Evolutionary conservation across 192 early-diverging fungal species (phyloP).

Genomic region (Anaeromyces robustus): DNA sequence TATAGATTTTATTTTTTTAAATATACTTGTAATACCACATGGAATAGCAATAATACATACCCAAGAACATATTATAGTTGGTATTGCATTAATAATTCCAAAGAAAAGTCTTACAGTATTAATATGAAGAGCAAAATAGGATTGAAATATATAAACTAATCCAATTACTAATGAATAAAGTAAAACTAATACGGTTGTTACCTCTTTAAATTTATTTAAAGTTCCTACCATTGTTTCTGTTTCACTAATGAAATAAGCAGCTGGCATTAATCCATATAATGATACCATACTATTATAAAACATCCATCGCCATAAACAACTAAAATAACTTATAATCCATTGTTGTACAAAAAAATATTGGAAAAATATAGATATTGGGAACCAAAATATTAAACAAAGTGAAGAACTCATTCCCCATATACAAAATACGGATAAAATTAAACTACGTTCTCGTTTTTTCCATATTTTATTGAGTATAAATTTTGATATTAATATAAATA

Average conservation of each 20-base stretch:
- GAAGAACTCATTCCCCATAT: neutral
- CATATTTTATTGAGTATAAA: neutral
- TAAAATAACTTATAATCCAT: neutral
- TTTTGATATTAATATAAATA: neutral
- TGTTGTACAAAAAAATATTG: neutral
- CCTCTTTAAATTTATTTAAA: neutral
- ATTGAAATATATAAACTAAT: neutral
- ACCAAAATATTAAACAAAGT: neutral
- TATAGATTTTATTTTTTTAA: neutral
- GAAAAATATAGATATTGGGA: neutral
- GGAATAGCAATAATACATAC: neutral
- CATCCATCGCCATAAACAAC: neutral
- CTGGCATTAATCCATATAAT: neutral
- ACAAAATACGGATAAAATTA: neutral
- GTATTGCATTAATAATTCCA: neutral
- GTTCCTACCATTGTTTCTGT: neutral
- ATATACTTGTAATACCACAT: neutral
- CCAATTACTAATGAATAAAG: neutral
- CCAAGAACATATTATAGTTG: neutral
- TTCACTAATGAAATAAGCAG: neutral
- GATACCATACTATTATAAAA: neutral
- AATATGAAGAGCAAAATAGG: neutral
- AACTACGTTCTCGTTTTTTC: neutral
- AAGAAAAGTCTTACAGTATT: neutral
- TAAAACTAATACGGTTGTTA: neutral